Percentiles rank a stretch among this genome's conserved stretches.
phyloP scores from a whole-genome alignment of 768 basidiomycete species.

The Termitomyces sp. region DNA sequence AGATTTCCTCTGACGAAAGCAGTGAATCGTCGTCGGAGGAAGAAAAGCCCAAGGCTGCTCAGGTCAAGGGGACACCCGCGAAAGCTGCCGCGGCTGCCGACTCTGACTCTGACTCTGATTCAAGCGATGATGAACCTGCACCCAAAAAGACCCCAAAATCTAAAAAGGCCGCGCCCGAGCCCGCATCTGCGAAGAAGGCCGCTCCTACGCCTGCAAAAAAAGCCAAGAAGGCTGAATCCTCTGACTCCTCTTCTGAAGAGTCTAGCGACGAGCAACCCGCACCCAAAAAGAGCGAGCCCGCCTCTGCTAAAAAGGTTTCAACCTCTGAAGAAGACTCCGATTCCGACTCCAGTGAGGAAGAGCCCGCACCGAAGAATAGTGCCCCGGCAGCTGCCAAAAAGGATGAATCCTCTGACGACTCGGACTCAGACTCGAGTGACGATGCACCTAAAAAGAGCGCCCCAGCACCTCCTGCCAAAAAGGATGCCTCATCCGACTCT shows the following conservation, averaged over 20 bases:
- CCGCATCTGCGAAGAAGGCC: neutral
- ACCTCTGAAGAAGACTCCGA: neutral
- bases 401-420: conserved; percentile 20
- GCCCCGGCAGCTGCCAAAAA: conserved; percentile 11
- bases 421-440: conserved; percentile 13
- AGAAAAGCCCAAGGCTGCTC: conserved; percentile 54
- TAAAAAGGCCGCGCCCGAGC: conserved; percentile 4
- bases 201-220: conserved; percentile 1
- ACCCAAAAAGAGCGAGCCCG: too few relatives aligned
- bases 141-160: conserved; percentile 21
- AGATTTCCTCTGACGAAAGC: conserved; percentile 41
- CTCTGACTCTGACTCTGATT: conserved; percentile 28
- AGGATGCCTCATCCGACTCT: conserved; percentile 7
- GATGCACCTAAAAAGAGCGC: conserved; percentile 14
- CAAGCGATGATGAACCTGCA: conserved; percentile 30
- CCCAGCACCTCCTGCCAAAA: conserved; percentile 12
- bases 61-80: conserved; percentile 35
- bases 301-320: conserved; percentile 9
- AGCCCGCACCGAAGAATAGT: conserved; percentile 12
- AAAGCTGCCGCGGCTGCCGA: conserved; percentile 33
- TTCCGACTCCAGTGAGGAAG: neutral
- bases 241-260: conserved; percentile 24
- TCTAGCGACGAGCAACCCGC: neutral
- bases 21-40: conserved; percentile 45
- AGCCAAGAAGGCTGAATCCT: conserved; percentile 12